These are phyloP conservation scores for Achaetomium macrosporum DNA, from an alignment of 2,329 filamentous ascomycete genomes.

Conservation along the genomic window DNA sequence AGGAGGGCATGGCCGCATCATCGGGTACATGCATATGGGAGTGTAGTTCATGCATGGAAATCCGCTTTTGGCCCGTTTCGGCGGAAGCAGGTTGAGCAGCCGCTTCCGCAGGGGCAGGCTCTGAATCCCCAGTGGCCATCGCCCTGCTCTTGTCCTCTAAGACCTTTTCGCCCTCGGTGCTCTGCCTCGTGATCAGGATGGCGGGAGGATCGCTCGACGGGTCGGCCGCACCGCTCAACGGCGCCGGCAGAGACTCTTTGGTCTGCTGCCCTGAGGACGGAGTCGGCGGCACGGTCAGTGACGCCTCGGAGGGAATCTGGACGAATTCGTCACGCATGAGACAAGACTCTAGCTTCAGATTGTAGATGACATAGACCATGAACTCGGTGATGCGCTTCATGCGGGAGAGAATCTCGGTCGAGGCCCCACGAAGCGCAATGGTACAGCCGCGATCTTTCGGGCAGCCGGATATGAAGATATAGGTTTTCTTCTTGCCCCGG, in stretches of 20 bases:
- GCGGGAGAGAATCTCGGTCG: constrained; percentile 62
- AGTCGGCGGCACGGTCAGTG: constrained; percentile 38
- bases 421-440: constrained; percentile 80
- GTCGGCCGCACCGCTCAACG: constrained; percentile 25
- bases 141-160: constrained; percentile 24
- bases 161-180: constrained; percentile 20
- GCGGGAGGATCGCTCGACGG: constrained; percentile 17
- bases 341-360: constrained; percentile 90
- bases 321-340: constrained; percentile 91
- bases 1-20: constrained; percentile 78
- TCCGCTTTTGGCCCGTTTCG: constrained; percentile 24
- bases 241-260: constrained; percentile 35
- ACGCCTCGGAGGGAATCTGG: constrained; percentile 62
- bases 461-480: constrained; percentile 90
- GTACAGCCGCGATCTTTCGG: constrained; percentile 88
- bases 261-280: constrained; percentile 28
- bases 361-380: constrained; percentile 99
- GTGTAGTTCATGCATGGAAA: constrained; percentile 38
- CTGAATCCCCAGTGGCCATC: constrained; percentile 17
- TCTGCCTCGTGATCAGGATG: constrained; percentile 19
- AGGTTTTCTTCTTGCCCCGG: constrained; percentile 78
- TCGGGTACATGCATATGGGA: constrained; percentile 57
- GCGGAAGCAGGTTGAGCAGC: constrained; percentile 2
- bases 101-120: constrained; percentile 12
- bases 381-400: constrained; percentile 96